These are phyloP conservation scores for Phyllachora maydis DNA, from an alignment of 2,329 filamentous ascomycete genomes.

Conservation along the genomic window DNA sequence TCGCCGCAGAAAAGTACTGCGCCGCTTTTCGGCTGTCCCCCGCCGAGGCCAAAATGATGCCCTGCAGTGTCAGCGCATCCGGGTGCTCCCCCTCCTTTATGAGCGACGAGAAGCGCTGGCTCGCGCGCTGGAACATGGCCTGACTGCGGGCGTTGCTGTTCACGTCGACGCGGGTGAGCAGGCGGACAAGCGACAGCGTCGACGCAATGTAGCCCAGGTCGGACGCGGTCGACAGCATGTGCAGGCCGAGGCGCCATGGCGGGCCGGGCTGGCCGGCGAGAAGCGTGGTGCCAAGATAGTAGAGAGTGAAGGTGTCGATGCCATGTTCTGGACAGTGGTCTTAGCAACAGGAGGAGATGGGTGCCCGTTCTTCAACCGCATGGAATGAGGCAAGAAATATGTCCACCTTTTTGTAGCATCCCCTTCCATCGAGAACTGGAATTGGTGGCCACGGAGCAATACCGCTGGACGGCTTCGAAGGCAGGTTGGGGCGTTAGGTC, in stretches of 20 bases:
- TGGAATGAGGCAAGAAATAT: no score
- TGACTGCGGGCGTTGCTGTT: slow-evolving; percentile 4
- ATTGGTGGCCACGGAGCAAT: slow-evolving; percentile 7
- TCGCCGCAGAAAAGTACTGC: slow-evolving; percentile 10
- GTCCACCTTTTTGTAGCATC: slow-evolving; percentile 5
- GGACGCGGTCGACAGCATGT: slow-evolving; percentile 14
- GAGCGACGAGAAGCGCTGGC: slow-evolving; percentile 7
- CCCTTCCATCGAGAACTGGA: slow-evolving; percentile 8
- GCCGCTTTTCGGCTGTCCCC: slow-evolving; percentile 9
- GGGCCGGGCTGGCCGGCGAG: slow-evolving; percentile 1
- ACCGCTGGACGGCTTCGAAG: slow-evolving; percentile 6
- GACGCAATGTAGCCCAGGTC: slow-evolving; percentile 13
- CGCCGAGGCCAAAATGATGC: slow-evolving; percentile 7
- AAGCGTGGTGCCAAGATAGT: slow-evolving; percentile 12
- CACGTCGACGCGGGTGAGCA: slow-evolving; percentile 3
- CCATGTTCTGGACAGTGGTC: slow-evolving; percentile 5
- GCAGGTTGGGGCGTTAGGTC: slow-evolving; percentile 8
- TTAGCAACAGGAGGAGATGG: background rate
- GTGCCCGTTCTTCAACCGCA: background rate
- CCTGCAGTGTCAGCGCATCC: slow-evolving; percentile 16
- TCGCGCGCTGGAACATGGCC: slow-evolving; percentile 6
- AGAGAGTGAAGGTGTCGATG: slow-evolving; percentile 10
- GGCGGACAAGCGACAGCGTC: slow-evolving; percentile 11
- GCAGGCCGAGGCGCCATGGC: slow-evolving; percentile 7
- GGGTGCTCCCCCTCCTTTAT: slow-evolving; percentile 7